Conservation (phyloP, 306 rosid genomes). For the Malus sylvestris region DNA sequence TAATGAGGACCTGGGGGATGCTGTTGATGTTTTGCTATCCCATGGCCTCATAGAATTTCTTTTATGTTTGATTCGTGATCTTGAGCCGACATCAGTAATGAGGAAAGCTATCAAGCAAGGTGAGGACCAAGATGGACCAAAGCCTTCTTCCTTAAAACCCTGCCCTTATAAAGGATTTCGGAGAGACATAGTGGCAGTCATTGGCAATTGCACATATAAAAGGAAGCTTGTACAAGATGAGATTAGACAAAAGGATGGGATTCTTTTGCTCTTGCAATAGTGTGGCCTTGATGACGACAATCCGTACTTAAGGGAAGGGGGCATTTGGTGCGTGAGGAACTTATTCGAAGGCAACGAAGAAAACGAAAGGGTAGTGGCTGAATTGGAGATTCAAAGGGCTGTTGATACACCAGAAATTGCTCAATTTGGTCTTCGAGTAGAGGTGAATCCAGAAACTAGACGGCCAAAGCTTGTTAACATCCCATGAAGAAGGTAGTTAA, state of each 20-base stretch:
- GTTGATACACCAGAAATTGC: conserved; percentile 60
- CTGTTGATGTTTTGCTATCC: conserved; percentile 42
- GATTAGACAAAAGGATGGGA: conserved; percentile 45
- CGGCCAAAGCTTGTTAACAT: conserved; percentile 67
- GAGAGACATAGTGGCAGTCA: conserved; percentile 60
- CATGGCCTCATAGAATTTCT: conserved; percentile 45
- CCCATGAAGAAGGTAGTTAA: conserved; percentile 14
- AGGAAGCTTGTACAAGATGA: conserved; percentile 60
- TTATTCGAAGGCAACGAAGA: conserved; percentile 63
- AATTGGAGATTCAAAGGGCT: conserved; percentile 63
- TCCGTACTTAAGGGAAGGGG: conserved; percentile 87
- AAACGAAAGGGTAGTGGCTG: conserved; percentile 59
- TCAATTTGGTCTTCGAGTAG: conserved; percentile 66
- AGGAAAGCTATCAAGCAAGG: conserved; percentile 44
- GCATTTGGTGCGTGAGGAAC: conserved; percentile 70
- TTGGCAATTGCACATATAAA: conserved; percentile 61
- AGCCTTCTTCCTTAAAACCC: conserved; percentile 24
- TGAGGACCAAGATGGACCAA: conserved; percentile 26
- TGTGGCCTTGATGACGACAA: conserved; percentile 78
- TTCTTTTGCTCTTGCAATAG: conserved; percentile 70
- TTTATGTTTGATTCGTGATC: conserved; percentile 49
- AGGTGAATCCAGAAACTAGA: conserved; percentile 51
- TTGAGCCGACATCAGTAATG: conserved; percentile 66
- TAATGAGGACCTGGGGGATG: conserved; percentile 24
- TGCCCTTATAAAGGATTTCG: conserved; percentile 71